A percentile compares a stretch with the other conserved stretches of the same genome.
These are phyloP conservation scores for Erodium texanum DNA, from an alignment of 441 rosid genomes.

Conservation along the genomic window DNA sequence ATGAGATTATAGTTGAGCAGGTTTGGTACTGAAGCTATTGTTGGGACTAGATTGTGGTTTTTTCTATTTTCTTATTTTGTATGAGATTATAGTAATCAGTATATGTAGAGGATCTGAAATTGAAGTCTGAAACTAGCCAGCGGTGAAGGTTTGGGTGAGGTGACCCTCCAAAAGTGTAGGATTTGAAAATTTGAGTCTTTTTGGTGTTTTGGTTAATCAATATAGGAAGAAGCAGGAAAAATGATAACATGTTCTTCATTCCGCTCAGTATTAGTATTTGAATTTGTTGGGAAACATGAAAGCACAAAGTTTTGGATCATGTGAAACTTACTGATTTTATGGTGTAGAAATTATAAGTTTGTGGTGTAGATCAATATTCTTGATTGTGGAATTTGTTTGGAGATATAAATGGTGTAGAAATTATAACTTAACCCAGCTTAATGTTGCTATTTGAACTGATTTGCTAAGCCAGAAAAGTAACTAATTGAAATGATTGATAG, in stretches of 20 bases:
- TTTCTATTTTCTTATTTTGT: neutral
- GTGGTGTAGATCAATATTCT: neutral
- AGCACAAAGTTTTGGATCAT: neutral
- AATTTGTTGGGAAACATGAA: neutral
- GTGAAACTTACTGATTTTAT: neutral
- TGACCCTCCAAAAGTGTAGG: neutral
- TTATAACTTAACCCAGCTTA: neutral
- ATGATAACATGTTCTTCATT: neutral
- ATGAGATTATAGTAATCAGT: neutral
- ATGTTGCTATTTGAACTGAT: neutral
- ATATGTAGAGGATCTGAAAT: neutral
- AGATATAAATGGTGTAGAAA: neutral
- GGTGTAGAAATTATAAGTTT: neutral
- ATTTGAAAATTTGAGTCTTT: neutral
- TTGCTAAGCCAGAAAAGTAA: neutral
- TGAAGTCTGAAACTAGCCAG: neutral
- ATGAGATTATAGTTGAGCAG: neutral
- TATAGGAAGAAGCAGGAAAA: neutral
- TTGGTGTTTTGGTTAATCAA: neutral
- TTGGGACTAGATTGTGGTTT: neutral
- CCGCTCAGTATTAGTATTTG: neutral
- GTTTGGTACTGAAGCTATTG: neutral
- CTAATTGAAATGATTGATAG: neutral
- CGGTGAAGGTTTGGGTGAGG: neutral
- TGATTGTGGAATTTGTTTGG: neutral